Percentiles rank a stretch among this genome's conserved stretches.
Conservation (phyloP, 495 filamentous ascomycete species). For the Xylaria castorea region DNA sequence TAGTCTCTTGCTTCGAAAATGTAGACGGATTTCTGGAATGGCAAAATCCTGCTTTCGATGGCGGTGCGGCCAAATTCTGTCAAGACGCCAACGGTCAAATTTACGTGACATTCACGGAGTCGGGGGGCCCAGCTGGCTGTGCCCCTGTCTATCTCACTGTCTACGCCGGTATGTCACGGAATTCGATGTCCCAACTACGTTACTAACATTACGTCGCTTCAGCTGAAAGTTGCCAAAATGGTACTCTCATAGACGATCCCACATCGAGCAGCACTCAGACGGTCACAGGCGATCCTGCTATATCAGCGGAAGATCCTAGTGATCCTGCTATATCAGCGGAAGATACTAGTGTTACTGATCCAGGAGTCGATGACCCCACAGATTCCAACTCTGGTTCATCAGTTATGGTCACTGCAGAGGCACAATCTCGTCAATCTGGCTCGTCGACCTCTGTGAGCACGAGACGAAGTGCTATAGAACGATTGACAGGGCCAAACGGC, state of each 20-base stretch:
- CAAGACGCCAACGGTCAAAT: not conserved
- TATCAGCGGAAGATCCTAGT: not conserved
- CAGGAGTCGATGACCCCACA: not conserved
- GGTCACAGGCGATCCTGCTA: not conserved
- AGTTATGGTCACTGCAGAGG: not conserved
- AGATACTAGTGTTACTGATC: not conserved
- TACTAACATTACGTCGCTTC: not conserved
- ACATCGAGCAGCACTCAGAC: not conserved
- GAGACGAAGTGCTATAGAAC: not conserved
- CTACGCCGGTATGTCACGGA: constrained; percentile 7
- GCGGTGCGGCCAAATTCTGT: constrained; percentile 19
- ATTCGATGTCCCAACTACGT: not conserved
- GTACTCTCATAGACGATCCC: not conserved
- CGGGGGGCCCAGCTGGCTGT: constrained; percentile 11
- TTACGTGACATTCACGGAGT: constrained; percentile 18
- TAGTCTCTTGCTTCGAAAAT: not conserved
- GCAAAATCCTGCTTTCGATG: constrained; percentile 19
- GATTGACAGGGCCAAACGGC: not conserved
- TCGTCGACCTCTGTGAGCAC: not conserved
- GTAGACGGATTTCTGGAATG: constrained; percentile 15
- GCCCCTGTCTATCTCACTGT: not conserved
- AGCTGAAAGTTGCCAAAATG: constrained; percentile 8
- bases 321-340: not conserved
- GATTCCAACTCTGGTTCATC: not conserved
- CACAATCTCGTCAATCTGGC: not conserved